Evolutionary conservation across 495 filamentous ascomycete genomes (phyloP).

Genomic region (Delitschia confertaspora): DNA sequence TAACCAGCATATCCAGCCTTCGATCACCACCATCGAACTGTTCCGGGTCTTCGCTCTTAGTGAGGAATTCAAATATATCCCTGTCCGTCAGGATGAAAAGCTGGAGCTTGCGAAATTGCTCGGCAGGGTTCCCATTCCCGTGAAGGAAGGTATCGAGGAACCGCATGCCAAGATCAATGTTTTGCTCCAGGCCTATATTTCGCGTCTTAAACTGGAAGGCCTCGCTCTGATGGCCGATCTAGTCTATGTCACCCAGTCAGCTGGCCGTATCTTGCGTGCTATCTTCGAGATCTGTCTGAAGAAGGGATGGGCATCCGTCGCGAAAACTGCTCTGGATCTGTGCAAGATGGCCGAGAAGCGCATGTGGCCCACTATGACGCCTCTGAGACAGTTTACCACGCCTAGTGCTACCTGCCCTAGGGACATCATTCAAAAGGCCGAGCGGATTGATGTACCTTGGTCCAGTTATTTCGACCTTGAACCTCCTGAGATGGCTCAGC

Average conservation of each 20-base stretch:
- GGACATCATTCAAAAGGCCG: slow-evolving; percentile 84
- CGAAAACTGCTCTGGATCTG: slow-evolving; percentile 83
- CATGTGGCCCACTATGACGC: slow-evolving; percentile 99
- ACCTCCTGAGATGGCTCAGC: slow-evolving; percentile 91
- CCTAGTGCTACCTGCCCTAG: slow-evolving; percentile 52
- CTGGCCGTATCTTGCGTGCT: slow-evolving; percentile 87
- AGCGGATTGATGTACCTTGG: slow-evolving; percentile 93
- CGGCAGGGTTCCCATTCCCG: slow-evolving; percentile 81
- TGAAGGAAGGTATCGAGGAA: slow-evolving; percentile 96
- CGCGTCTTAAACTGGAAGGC: slow-evolving; percentile 85
- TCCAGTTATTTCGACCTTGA: slow-evolving; percentile 90
- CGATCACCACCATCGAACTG: slow-evolving; percentile 81
- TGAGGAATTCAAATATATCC: slow-evolving; percentile 98
- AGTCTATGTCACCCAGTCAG: slow-evolving; percentile 97
- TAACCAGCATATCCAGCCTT: slow-evolving; percentile 88
- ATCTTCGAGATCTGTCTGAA: slow-evolving; percentile 94
- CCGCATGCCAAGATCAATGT: slow-evolving; percentile 98
- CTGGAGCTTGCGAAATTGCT: slow-evolving; percentile 89
- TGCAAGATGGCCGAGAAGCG: slow-evolving; percentile 99
- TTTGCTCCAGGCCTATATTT: slow-evolving; percentile 95
- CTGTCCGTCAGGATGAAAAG: slow-evolving; percentile 95
- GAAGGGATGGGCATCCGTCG: slow-evolving; percentile 92
- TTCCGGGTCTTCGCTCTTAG: slow-evolving; percentile 97
- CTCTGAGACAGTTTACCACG: slow-evolving; percentile 68
- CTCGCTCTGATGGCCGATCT: slow-evolving; percentile 96